Evolutionary conservation across 441 rosid genomes (phyloP).

Genomic region (Bocquillonia castaneifolia): DNA sequence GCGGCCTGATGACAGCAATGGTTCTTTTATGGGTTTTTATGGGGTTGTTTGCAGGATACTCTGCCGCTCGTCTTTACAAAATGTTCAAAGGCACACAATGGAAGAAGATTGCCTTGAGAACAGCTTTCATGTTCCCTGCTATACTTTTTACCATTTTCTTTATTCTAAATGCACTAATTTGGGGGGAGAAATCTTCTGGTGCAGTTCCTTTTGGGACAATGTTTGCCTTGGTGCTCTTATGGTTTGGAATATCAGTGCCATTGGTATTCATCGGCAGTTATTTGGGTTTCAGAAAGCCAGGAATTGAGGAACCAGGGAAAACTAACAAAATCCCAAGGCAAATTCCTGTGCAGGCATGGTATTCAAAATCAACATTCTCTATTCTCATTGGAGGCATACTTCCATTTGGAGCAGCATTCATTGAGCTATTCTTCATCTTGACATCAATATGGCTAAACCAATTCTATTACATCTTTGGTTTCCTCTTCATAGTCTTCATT

Average conservation of each 20-base stretch:
- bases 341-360: slow-evolving; percentile 78
- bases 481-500: slow-evolving; percentile 76
- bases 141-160: slow-evolving; percentile 64
- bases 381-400: no score
- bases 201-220: slow-evolving; percentile 89
- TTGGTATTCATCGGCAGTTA: slow-evolving; percentile 77
- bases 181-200: slow-evolving; percentile 88
- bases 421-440: no score
- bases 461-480: slow-evolving; percentile 88
- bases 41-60: slow-evolving; percentile 80
- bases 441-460: slow-evolving; percentile 97
- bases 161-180: slow-evolving; percentile 66
- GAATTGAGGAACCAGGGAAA: slow-evolving; percentile 64
- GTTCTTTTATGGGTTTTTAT: slow-evolving; percentile 87
- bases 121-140: slow-evolving; percentile 79
- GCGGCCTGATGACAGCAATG: slow-evolving; percentile 93
- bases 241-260: slow-evolving; percentile 95
- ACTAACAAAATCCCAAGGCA: no score
- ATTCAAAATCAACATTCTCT: slow-evolving; percentile 69
- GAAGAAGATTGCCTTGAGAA: slow-evolving; percentile 65
- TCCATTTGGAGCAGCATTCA: no score
- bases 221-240: slow-evolving; percentile 73
- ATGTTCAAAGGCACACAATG: slow-evolving; percentile 77
- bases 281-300: slow-evolving; percentile 70
- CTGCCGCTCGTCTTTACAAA: slow-evolving; percentile 67